Evolutionary conservation across 2,329 filamentous ascomycete genomes (phyloP).

Genomic region (Aspergillus udagawae): DNA sequence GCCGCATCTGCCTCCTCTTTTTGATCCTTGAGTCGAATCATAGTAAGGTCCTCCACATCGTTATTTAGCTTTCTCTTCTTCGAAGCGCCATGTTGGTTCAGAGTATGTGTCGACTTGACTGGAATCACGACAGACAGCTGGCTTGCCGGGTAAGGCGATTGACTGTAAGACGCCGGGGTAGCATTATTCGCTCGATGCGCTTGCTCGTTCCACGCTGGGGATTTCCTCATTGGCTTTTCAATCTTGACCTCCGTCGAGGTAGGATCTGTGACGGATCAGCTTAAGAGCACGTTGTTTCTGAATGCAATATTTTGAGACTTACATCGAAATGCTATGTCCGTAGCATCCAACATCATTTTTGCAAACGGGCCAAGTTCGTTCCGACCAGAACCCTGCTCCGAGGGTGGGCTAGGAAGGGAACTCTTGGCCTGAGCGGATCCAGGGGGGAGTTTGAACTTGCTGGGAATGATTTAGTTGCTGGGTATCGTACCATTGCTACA

Average conservation of each 20-base stretch:
- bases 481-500: conserved; percentile 8
- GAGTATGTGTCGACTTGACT: conserved; percentile 38
- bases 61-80: conserved; percentile 51
- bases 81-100: conserved; percentile 30
- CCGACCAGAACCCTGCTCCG: conserved; percentile 21
- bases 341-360: conserved; percentile 50
- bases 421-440: conserved; percentile 19
- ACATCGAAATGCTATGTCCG: conserved; percentile 44
- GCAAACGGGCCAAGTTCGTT: conserved; percentile 50
- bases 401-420: conserved; percentile 13
- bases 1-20: conserved; percentile 75
- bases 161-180: conserved; percentile 35
- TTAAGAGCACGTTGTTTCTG: background rate
- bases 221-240: conserved; percentile 18
- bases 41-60: conserved; percentile 53
- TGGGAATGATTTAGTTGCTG: conserved; percentile 16
- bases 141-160: conserved; percentile 17
- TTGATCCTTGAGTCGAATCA: conserved; percentile 66
- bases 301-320: conserved; percentile 13
- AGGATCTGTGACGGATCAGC: conserved; percentile 30
- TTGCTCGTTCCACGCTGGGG: conserved; percentile 21
- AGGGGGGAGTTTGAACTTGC: conserved; percentile 42
- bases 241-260: conserved; percentile 24
- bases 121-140: conserved; percentile 49
- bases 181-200: conserved; percentile 37